These are phyloP conservation scores for Caloboletus firmus DNA, from an alignment of 1,284 basidiomycete genomes.

Conservation along the genomic window DNA sequence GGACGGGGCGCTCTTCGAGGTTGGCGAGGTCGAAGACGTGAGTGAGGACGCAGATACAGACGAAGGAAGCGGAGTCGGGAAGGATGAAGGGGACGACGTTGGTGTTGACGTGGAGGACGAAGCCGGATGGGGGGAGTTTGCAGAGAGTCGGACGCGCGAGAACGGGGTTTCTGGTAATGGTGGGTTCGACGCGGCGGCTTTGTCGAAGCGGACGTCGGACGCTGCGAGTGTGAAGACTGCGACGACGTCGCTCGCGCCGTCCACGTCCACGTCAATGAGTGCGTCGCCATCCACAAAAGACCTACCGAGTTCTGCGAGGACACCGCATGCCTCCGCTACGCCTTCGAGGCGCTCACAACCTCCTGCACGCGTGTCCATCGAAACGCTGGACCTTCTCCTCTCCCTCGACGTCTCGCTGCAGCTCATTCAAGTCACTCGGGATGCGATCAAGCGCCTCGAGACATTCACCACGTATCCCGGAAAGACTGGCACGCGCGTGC, in stretches of 20 bases:
- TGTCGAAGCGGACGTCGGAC: background rate
- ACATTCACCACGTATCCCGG: conserved; percentile 87
- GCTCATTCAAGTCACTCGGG: conserved; percentile 89
- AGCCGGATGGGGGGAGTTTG: conserved; percentile 29
- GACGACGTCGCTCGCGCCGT: background rate
- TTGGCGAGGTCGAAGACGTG: conserved; percentile 47
- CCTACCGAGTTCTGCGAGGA: background rate
- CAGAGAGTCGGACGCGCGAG: conserved; percentile 3
- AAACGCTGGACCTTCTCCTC: conserved; percentile 77
- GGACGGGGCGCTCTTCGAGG: conserved; percentile 60
- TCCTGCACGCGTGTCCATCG: background rate
- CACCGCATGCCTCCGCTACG: background rate
- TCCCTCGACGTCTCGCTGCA: conserved; percentile 91
- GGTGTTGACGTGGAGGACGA: conserved; percentile 22
- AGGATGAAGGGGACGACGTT: background rate
- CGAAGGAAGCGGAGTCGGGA: conserved; percentile 4
- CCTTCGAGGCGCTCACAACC: background rate
- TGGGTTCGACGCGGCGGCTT: background rate
- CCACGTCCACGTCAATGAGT: background rate
- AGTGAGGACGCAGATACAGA: conserved; percentile 21
- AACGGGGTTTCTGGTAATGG: background rate
- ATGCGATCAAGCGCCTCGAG: conserved; percentile 88
- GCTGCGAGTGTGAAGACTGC: background rate
- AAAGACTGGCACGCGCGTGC: conserved; percentile 75
- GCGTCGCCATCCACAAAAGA: conserved; percentile 5